Evolutionary conservation across 805 yeast genomes (phyloP).

Genomic region (Starmerella potacharoeniae): DNA sequence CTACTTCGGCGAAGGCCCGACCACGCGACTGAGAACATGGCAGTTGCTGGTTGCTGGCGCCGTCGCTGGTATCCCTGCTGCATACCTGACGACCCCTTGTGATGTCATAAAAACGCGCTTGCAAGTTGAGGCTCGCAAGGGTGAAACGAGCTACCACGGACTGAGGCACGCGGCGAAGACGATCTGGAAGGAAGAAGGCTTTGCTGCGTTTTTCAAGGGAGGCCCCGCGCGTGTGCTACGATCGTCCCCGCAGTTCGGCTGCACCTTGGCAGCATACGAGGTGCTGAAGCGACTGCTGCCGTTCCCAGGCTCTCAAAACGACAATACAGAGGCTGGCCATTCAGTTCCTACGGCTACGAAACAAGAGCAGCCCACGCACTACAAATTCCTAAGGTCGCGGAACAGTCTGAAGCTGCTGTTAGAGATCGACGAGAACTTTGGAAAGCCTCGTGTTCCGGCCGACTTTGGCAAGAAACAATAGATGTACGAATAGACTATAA

Average conservation of each 20-base stretch:
- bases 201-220: slow-evolving; percentile 85
- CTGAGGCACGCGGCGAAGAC: slow-evolving; percentile 65
- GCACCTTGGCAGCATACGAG: slow-evolving; percentile 95
- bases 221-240: slow-evolving; percentile 89
- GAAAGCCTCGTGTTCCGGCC: slow-evolving; percentile 20
- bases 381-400: slow-evolving; percentile 32
- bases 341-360: slow-evolving; percentile 30
- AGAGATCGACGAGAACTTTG: slow-evolving; percentile 38
- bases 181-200: slow-evolving; percentile 72
- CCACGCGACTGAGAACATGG: slow-evolving; percentile 60
- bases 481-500: background rate
- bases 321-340: slow-evolving; percentile 35
- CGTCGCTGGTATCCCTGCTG: slow-evolving; percentile 96
- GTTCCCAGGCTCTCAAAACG: slow-evolving; percentile 34
- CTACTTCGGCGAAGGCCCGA: slow-evolving; percentile 73
- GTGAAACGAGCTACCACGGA: slow-evolving; percentile 67
- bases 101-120: slow-evolving; percentile 93
- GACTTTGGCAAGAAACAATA: background rate
- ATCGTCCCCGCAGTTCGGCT: slow-evolving; percentile 96
- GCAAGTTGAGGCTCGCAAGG: slow-evolving; percentile 69
- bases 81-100: slow-evolving; percentile 90
- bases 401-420: slow-evolving; percentile 34
- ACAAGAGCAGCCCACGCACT: slow-evolving; percentile 24
- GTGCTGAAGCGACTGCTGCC: slow-evolving; percentile 72
- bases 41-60: slow-evolving; percentile 84